phyloP scores from a whole-genome alignment of 345 rosid species.

The Populus deltoides region DNA sequence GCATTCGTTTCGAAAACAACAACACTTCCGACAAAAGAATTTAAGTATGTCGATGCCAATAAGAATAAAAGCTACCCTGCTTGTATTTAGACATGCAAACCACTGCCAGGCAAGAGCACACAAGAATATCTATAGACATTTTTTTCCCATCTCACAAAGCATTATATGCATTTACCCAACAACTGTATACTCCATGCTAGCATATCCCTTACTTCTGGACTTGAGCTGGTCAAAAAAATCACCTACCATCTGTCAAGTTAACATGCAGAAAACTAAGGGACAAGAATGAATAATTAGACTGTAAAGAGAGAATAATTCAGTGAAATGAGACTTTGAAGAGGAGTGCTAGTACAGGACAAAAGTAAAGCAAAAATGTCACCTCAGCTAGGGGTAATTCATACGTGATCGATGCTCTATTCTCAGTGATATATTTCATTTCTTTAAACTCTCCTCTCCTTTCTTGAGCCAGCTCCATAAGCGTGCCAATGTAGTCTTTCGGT shows the following conservation, averaged over 20 bases:
- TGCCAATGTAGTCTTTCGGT: constrained; percentile 92
- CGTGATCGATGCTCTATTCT: constrained; percentile 75
- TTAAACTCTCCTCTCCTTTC: constrained; percentile 92
- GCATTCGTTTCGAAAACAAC: neutral
- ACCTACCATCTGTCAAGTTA: constrained; percentile 80
- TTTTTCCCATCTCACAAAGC: neutral
- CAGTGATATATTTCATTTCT: constrained; percentile 91
- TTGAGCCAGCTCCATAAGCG: constrained; percentile 96
- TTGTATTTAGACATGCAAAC: neutral
- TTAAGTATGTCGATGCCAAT: neutral
- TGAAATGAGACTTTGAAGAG: neutral
- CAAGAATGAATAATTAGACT: constrained; percentile 1
- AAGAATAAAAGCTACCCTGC: neutral
- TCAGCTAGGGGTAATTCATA: constrained; percentile 94
- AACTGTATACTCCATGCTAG: constrained; percentile 95
- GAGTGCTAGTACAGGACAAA: neutral
- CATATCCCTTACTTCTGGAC: constrained; percentile 96
- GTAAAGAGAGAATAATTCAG: neutral
- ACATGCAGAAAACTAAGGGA: constrained; percentile 17
- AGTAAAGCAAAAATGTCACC: constrained; percentile 36
- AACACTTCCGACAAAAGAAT: neutral
- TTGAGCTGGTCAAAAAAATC: constrained; percentile 97
- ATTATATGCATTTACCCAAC: constrained; percentile 53
- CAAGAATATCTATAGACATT: neutral
- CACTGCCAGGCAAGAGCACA: neutral